Conservation (phyloP, 2,329 filamentous ascomycete genomes). For the Pyrenochaeta sp. region DNA sequence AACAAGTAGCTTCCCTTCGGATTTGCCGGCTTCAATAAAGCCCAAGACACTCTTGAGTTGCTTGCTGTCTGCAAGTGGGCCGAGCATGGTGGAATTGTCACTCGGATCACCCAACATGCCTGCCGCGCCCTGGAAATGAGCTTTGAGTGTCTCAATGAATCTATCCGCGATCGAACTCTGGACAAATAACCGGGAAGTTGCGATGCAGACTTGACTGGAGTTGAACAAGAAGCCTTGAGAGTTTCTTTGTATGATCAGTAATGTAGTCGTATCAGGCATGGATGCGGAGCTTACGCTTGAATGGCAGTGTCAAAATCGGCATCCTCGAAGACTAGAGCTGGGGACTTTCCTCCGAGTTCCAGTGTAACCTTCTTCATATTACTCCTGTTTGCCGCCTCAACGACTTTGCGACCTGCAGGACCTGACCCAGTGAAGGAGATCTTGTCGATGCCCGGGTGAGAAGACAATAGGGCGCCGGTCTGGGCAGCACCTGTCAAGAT, state of each 20-base stretch:
- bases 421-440: conserved; percentile 52
- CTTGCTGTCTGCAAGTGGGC: conserved; percentile 36
- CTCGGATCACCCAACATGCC: conserved; percentile 30
- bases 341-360: conserved; percentile 57
- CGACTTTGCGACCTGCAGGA: conserved; percentile 45
- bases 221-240: conserved; percentile 37
- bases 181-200: conserved; percentile 37
- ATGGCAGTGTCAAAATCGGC: conserved; percentile 57
- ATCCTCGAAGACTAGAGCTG: conserved; percentile 57
- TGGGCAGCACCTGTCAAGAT: conserved; percentile 38
- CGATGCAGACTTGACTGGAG: conserved; percentile 34
- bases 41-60: conserved; percentile 39
- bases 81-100: conserved; percentile 30
- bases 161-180: conserved; percentile 37
- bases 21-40: conserved; percentile 39
- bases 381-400: conserved; percentile 39
- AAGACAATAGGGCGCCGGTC: conserved; percentile 46
- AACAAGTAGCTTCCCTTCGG: conserved; percentile 35
- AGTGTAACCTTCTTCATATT: conserved; percentile 53
- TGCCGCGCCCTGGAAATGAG: conserved; percentile 25
- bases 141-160: conserved; percentile 37
- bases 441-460: conserved; percentile 52
- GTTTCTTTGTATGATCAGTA: conserved; percentile 50
- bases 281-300: conserved; percentile 8
- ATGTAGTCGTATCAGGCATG: conserved; percentile 9